These are phyloP conservation scores for Zasmidium citrigriseum DNA, from an alignment of 2,329 filamentous ascomycete genomes.

Conservation along the genomic window DNA sequence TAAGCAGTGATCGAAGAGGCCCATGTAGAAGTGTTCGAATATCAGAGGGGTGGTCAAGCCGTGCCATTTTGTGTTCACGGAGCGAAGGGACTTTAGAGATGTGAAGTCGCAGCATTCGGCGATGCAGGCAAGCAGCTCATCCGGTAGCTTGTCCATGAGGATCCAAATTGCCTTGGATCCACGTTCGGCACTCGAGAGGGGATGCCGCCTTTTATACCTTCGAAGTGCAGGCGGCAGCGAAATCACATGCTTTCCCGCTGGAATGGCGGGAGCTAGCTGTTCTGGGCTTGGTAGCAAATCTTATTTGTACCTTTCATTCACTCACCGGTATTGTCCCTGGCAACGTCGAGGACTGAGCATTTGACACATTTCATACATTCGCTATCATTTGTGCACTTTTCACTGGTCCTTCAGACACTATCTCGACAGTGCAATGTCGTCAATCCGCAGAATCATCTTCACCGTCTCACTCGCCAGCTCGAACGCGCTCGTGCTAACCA, in stretches of 20 bases:
- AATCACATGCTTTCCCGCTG: too few relatives aligned
- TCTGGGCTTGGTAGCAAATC: not conserved
- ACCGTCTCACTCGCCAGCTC: slow-evolving; percentile 97
- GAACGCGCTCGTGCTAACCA: slow-evolving; percentile 96
- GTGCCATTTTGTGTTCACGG: slow-evolving; percentile 19
- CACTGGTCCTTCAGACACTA: slow-evolving; percentile 15
- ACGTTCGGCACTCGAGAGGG: too few relatives aligned
- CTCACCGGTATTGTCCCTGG: not conserved
- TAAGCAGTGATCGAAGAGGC: slow-evolving; percentile 26
- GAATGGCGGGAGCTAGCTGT: not conserved
- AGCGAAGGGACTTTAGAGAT: slow-evolving; percentile 23
- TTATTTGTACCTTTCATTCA: not conserved
- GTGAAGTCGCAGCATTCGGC: slow-evolving; percentile 21
- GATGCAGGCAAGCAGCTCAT: slow-evolving; percentile 30
- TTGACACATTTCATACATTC: not conserved
- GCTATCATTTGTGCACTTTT: not conserved
- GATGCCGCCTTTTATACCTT: not conserved
- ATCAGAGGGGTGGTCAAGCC: slow-evolving; percentile 23
- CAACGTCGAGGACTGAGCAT: not conserved
- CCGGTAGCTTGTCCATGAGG: slow-evolving; percentile 22
- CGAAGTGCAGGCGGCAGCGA: not conserved
- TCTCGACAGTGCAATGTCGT: slow-evolving; percentile 60
- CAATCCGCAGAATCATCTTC: slow-evolving; percentile 83
- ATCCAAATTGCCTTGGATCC: not conserved
- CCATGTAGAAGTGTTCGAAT: slow-evolving; percentile 29